These are phyloP conservation scores for Barnettozyma botsteinii DNA, from an alignment of 805 yeast genomes.

Conservation along the genomic window DNA sequence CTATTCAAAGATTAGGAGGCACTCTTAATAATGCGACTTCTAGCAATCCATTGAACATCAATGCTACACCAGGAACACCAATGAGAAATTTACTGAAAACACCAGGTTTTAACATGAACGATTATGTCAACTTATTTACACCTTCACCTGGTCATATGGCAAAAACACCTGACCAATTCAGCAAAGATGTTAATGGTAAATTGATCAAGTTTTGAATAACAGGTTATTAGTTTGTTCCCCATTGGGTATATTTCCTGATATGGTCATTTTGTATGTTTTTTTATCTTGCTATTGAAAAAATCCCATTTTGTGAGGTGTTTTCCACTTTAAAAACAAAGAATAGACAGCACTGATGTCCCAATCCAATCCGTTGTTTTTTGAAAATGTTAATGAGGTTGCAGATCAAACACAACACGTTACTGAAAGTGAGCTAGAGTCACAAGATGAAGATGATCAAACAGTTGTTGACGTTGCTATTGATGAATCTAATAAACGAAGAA, in stretches of 20 bases:
- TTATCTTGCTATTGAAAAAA: not conserved
- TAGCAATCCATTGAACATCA: not conserved
- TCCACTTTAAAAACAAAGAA: not conserved
- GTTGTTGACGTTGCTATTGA: constrained; percentile 6
- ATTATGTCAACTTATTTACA: constrained; percentile 72
- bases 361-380: not conserved
- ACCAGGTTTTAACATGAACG: constrained; percentile 76
- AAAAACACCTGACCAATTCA: constrained; percentile 32
- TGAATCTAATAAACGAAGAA: not conserved
- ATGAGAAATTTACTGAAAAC: constrained; percentile 34
- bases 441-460: not conserved
- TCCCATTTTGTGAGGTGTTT: not conserved
- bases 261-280: not conserved
- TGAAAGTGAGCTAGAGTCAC: not conserved
- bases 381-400: not conserved
- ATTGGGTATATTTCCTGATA: not conserved
- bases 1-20: constrained; percentile 14
- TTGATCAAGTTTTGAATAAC: constrained; percentile 23
- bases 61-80: constrained; percentile 25
- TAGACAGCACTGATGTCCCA: not conserved
- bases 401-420: not conserved
- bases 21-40: not conserved
- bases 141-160: constrained; percentile 49
- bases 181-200: constrained; percentile 24
- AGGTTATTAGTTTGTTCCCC: too few relatives aligned